Conservation (phyloP, 306 rosid genomes). For the Medicago lupulina region DNA sequence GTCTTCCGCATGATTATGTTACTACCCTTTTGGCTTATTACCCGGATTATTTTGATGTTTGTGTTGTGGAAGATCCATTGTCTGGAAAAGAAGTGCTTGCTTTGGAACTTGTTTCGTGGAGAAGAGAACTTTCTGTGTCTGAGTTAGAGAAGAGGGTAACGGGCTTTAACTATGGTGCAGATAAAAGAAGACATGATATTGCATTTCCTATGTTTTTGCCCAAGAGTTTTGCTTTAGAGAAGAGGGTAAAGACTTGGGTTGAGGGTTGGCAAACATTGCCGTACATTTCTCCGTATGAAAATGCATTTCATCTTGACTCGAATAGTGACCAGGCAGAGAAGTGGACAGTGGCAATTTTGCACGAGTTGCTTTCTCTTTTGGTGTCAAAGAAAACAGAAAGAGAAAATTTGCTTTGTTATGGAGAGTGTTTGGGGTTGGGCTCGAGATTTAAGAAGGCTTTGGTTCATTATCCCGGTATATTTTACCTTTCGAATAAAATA, state of each 20-base stretch:
- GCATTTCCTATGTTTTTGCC: constrained; percentile 73
- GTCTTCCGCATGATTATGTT: constrained; percentile 72
- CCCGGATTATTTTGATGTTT: constrained; percentile 80
- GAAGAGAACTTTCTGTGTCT: constrained; percentile 66
- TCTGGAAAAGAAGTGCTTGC: constrained; percentile 70
- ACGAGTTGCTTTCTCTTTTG: constrained; percentile 75
- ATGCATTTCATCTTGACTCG: constrained; percentile 69
- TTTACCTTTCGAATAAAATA: constrained; percentile 78
- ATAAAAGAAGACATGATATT: constrained; percentile 49
- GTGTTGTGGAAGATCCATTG: constrained; percentile 53
- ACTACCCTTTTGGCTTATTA: constrained; percentile 64
- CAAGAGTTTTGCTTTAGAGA: constrained; percentile 74
- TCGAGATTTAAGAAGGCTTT: constrained; percentile 71
- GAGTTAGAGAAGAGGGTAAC: constrained; percentile 70
- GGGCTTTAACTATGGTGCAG: constrained; percentile 35
- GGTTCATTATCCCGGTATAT: constrained; percentile 84
- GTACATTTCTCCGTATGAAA: constrained; percentile 80
- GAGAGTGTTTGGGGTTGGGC: constrained; percentile 80
- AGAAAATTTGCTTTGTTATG: constrained; percentile 57
- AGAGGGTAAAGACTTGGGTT: constrained; percentile 74
- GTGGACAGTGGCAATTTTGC: constrained; percentile 83
- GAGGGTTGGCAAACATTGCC: constrained; percentile 86
- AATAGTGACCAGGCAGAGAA: constrained; percentile 79
- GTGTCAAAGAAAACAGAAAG: constrained; percentile 83
- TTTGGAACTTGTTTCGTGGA: constrained; percentile 76